Evolutionary conservation across 345 rosid species (phyloP), one percentile per base, ranked within the genome.

Genomic region (Limnanthes douglasii): DNA sequence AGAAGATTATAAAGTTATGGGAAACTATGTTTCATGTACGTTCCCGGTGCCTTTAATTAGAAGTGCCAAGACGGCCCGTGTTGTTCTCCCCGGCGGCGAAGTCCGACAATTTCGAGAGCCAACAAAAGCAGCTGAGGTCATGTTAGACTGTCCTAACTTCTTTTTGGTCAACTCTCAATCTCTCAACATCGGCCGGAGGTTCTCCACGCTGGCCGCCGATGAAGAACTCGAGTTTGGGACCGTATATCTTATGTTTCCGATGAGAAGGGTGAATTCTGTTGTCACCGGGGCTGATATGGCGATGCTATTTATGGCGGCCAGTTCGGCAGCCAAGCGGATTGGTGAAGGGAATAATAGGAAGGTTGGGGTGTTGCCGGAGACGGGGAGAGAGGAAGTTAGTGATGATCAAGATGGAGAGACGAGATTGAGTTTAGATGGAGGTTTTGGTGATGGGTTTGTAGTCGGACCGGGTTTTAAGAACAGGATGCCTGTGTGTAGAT

Each of bases 201-300:
- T 78, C 31, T 56, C 65, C 2, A 59, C 90, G 0, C 65, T 78
- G 1, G 13, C 16, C 8, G 90, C 90, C 0, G 90, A 78, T 4
- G 80, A 70, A 32, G 84, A 73, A 30, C 53, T 78, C 8, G 74
- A 68, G 58, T 36, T 51, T 6, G 80, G 83, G 2, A 59, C 59
- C 15, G 65, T 70, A 26, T 78, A 70, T 43, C 5, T 73, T 33
- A 70, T 68, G 77, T 70, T 78, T 42, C 84, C 79, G 0, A 74
- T 71, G 74, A 65, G 38, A 38, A 55, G 74, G 36, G 44, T 64
- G 11, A 63, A 45, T 34, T 58, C 80, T 4, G 40, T 68, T 15
- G 68, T 66, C 6, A 46, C 59, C 5, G 68, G 72, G 0, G 63
- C 65, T 2, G 90, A 78, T 21, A 41, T 78, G 84, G 74, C 84